These are phyloP conservation scores for Paecilomyces dactylethromorphus DNA, from an alignment of 2,329 filamentous ascomycete genomes.

Conservation along the genomic window DNA sequence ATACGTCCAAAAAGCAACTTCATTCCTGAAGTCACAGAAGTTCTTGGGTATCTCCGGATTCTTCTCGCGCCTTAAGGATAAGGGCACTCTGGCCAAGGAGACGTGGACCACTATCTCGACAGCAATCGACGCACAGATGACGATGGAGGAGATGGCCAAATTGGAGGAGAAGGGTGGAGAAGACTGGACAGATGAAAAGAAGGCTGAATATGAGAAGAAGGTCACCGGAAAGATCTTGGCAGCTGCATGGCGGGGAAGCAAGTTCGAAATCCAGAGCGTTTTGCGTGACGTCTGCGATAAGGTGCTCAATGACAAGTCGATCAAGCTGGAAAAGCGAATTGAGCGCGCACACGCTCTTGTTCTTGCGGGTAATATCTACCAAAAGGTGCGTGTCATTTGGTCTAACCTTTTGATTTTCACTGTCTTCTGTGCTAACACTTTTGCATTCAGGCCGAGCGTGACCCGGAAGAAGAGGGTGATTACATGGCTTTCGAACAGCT, in stretches of 20 bases:
- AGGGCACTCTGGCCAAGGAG: slow-evolving; percentile 93
- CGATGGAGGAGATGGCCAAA: slow-evolving; percentile 98
- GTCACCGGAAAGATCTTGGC: slow-evolving; percentile 98
- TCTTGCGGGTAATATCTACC: slow-evolving; percentile 81
- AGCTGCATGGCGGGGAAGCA: slow-evolving; percentile 91
- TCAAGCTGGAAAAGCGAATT: slow-evolving; percentile 75
- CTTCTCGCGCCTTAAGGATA: slow-evolving; percentile 89
- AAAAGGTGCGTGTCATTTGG: slow-evolving; percentile 56
- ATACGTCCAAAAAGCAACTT: slow-evolving; percentile 80
- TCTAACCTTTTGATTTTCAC: neutral
- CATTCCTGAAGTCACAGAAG: slow-evolving; percentile 89
- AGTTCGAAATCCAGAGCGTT: slow-evolving; percentile 97
- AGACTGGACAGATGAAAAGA: slow-evolving; percentile 97
- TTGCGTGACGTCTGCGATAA: slow-evolving; percentile 89
- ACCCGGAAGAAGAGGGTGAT: slow-evolving; percentile 93
- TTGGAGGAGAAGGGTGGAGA: slow-evolving; percentile 91
- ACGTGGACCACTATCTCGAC: slow-evolving; percentile 97
- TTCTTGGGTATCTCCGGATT: slow-evolving; percentile 94
- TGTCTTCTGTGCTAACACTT: slow-evolving; percentile 6
- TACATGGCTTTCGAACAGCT: slow-evolving; percentile 98
- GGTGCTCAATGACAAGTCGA: slow-evolving; percentile 71
- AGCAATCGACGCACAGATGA: slow-evolving; percentile 94
- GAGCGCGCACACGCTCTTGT: slow-evolving; percentile 87
- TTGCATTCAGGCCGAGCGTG: slow-evolving; percentile 64
- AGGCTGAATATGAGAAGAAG: slow-evolving; percentile 87